phyloP scores from a whole-genome alignment of 768 basidiomycete genomes.

The Mrakia frigida region DNA sequence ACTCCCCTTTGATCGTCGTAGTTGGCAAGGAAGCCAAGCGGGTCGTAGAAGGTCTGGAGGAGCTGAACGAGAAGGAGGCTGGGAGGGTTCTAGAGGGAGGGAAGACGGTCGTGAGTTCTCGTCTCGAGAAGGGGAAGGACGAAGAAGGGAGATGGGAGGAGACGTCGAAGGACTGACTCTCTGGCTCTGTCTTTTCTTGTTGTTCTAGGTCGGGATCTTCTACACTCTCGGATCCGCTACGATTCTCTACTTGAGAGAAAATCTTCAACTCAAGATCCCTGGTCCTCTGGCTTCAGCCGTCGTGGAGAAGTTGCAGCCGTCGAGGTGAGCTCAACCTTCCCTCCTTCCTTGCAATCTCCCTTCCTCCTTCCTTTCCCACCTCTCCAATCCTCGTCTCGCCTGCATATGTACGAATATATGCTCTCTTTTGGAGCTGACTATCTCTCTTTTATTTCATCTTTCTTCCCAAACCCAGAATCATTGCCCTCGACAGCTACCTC shows the following conservation, averaged over 20 bases:
- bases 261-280: slow-evolving; percentile 13
- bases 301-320: neutral
- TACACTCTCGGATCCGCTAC: slow-evolving; percentile 5
- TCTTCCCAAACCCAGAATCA: neutral
- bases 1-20: neutral
- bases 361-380: neutral
- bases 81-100: neutral
- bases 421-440: too few species aligned
- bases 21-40: slow-evolving; percentile 12
- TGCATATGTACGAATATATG: too few species aligned
- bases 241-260: neutral
- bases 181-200: neutral
- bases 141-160: neutral
- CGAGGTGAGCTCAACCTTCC: neutral
- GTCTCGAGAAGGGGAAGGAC: neutral
- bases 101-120: neutral
- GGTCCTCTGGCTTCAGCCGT: neutral
- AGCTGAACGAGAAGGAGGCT: neutral
- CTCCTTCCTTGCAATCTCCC: neutral
- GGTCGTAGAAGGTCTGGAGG: neutral
- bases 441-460: too few species aligned
- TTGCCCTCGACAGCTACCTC: slow-evolving; percentile 13
- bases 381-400: too few species aligned
- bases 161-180: neutral
- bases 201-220: neutral